These are phyloP conservation scores for Mucor irregularis DNA, from an alignment of 371 early-diverging fungal genomes.

Conservation along the genomic window DNA sequence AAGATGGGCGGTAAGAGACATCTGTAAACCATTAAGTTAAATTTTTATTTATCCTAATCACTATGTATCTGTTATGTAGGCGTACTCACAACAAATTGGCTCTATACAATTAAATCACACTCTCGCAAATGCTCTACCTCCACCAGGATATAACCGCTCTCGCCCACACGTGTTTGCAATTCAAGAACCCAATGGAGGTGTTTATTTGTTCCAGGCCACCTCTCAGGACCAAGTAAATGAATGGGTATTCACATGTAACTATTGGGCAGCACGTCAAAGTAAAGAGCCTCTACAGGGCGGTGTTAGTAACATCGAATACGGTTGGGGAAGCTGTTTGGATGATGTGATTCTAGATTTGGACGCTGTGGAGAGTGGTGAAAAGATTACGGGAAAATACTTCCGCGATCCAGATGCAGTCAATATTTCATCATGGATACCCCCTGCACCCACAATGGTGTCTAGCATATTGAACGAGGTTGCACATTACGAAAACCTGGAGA, in stretches of 20 bases:
- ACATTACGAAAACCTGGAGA: slow-evolving; percentile 27
- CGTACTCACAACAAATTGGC: slow-evolving; percentile 43
- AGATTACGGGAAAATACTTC: slow-evolving; percentile 19
- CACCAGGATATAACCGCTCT: slow-evolving; percentile 79
- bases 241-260: slow-evolving; percentile 87
- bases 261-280: slow-evolving; percentile 88
- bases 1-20: slow-evolving; percentile 28
- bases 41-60: background rate
- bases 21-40: too few relatives aligned
- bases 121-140: slow-evolving; percentile 74
- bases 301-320: slow-evolving; percentile 85
- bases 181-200: slow-evolving; percentile 75
- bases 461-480: slow-evolving; percentile 31
- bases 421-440: slow-evolving; percentile 38
- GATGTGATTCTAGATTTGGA: slow-evolving; percentile 33
- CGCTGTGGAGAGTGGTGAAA: slow-evolving; percentile 16
- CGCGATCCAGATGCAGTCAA: slow-evolving; percentile 23
- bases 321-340: slow-evolving; percentile 77
- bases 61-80: slow-evolving; percentile 11
- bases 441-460: slow-evolving; percentile 36
- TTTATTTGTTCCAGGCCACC: slow-evolving; percentile 81
- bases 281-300: slow-evolving; percentile 87
- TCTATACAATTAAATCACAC: slow-evolving; percentile 75
- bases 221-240: slow-evolving; percentile 66
- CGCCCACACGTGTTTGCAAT: slow-evolving; percentile 84